These are phyloP conservation scores for Hypoxylon sp. DNA, from an alignment of 2,329 filamentous ascomycete genomes.

Conservation along the genomic window DNA sequence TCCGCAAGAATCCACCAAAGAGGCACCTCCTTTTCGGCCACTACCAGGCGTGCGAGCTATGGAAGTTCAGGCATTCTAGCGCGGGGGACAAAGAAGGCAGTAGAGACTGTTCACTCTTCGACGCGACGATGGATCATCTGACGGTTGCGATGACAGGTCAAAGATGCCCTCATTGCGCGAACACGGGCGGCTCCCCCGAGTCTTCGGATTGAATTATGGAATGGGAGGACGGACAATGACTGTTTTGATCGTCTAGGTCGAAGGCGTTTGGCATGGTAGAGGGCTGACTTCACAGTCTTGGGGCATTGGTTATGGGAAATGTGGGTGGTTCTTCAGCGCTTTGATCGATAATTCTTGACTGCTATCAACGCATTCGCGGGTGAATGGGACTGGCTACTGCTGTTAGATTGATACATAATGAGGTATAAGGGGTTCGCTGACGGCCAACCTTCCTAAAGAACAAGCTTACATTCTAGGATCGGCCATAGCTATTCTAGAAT, in stretches of 20 bases:
- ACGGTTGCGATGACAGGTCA: slow-evolving; percentile 13
- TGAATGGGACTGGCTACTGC: no score
- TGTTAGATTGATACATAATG: no score
- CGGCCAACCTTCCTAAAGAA: no score
- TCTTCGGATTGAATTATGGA: slow-evolving; percentile 19
- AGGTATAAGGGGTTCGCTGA: no score
- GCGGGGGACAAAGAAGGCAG: slow-evolving; percentile 13
- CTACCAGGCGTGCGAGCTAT: slow-evolving; percentile 13
- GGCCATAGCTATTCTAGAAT: no score
- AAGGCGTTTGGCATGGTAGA: not conserved
- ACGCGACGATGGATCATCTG: slow-evolving; percentile 6
- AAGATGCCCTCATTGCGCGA: slow-evolving; percentile 25
- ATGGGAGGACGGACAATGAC: not conserved
- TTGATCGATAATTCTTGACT: no score
- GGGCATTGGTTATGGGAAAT: not conserved
- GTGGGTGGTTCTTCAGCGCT: no score
- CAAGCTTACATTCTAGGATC: no score
- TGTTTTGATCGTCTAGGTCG: not conserved
- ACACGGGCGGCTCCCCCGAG: slow-evolving; percentile 18
- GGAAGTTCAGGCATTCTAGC: slow-evolving; percentile 3
- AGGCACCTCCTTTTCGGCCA: slow-evolving; percentile 23
- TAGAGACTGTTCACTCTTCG: slow-evolving; percentile 6
- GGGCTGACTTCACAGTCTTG: not conserved
- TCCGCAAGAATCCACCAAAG: slow-evolving; percentile 11
- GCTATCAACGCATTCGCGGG: no score